phyloP scores from a whole-genome alignment of 129 eudicot species.

The Tanacetum coccineum region DNA sequence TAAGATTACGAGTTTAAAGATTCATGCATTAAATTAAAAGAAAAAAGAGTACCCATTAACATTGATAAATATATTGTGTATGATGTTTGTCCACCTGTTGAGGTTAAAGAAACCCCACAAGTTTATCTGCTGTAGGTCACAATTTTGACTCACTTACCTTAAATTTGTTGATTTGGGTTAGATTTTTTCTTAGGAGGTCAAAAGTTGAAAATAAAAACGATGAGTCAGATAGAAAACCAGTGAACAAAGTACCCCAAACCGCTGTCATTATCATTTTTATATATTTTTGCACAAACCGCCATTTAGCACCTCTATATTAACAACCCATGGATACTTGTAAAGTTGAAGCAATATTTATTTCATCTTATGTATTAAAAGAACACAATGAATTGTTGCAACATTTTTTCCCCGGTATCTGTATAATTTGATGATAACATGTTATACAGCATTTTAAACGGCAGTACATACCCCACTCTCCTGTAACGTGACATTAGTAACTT shows the following conservation, averaged over 20 bases:
- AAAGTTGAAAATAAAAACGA: background rate
- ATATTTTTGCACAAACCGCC: background rate
- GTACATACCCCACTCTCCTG: slow-evolving; percentile 44
- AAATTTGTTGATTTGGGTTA: background rate
- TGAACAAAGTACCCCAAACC: background rate
- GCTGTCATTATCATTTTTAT: background rate
- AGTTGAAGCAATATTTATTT: background rate
- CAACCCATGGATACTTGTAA: background rate
- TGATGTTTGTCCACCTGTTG: background rate
- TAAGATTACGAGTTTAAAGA: background rate
- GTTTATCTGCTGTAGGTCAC: background rate
- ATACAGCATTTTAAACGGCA: background rate
- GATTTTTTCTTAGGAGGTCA: background rate
- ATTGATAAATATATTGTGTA: background rate
- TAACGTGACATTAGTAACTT: slow-evolving; percentile 41
- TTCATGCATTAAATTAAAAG: background rate
- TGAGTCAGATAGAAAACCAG: background rate
- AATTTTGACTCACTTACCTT: background rate
- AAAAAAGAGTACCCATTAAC: background rate
- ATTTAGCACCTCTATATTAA: background rate
- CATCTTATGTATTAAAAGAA: background rate
- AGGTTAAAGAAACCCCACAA: background rate
- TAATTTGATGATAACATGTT: background rate
- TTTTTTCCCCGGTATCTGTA: background rate
- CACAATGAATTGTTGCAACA: background rate